Evolutionary conservation across 441 rosid species (phyloP), one percentile per base, ranked within the genome.

Genomic region (Populus hybrid): DNA sequence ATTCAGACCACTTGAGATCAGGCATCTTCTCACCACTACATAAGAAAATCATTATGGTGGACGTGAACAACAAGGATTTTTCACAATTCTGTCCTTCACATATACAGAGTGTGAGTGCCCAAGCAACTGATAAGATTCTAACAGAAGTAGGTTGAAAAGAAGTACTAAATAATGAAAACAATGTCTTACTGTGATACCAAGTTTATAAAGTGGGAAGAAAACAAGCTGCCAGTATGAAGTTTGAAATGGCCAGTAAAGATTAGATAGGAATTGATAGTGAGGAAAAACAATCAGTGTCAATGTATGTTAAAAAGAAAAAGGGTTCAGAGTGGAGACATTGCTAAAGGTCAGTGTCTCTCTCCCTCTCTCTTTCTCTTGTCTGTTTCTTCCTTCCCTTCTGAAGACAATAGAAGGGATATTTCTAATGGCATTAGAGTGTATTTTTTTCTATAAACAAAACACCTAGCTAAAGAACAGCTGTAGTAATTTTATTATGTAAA

Each of bases 21-120:
- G 68, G 84, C 82, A 81, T 79, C 82, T 82, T 84, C 81, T 84
- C 87, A 68, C 87, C 87, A 16, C 87, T 84, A 75, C 83, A 74
- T 24, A 74, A 76, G 73, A 79, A 81, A 73, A 68, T 74, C 68
- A 63, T 53, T 7, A 45, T 9, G 64, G 56, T 72, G 20, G 79
- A 66, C 71, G 68, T 74, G 59, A 81, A 68, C 63, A 63, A 38
- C 18, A 35, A 40, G 64, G 26, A 71, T 29, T 18, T 35, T 50
- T 50, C 56, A 68, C 50, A 33, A 42, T 42, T 31, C 71, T 42
- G 40, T 7, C 71, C 50, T 35, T 33, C 69, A 26, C 45, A 36
- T 33, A 26, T 7, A 20, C 42, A 68, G 38, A 68, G 21, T 68
- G 35, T 68, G 5, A 20, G 40, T n/a, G 40, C 71, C 71, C 36